Conservation (phyloP, 1,284 basidiomycete genomes). For the Ustilago crameri region DNA sequence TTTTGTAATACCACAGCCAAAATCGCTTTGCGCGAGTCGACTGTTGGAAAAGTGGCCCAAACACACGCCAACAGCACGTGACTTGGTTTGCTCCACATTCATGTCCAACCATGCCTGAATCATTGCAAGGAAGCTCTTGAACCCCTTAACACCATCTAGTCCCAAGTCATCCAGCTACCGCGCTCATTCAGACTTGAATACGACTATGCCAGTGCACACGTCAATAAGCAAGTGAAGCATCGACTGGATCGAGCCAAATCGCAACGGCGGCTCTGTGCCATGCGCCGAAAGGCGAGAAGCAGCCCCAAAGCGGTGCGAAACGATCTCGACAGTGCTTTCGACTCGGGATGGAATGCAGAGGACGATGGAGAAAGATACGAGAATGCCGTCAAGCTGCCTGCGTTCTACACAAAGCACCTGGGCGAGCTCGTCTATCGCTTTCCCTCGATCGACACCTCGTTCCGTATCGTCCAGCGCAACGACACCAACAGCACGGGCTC, state of each 20-base stretch:
- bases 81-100: slow-evolving; percentile 30
- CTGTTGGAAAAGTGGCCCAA: slow-evolving; percentile 4
- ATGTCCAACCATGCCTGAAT: too few relatives aligned
- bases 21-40: slow-evolving; percentile 8
- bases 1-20: too few relatives aligned
- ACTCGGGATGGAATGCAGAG: background rate
- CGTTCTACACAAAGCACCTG: slow-evolving; percentile 48
- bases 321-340: slow-evolving; percentile 6
- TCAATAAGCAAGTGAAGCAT: too few relatives aligned
- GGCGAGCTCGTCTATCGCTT: slow-evolving; percentile 37
- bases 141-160: slow-evolving; percentile 1
- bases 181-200: background rate
- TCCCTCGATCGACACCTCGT: slow-evolving; percentile 25
- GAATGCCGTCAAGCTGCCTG: slow-evolving; percentile 41
- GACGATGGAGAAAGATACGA: slow-evolving; percentile 1
- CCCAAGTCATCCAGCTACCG: background rate
- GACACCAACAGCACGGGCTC: slow-evolving; percentile 50
- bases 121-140: too few relatives aligned
- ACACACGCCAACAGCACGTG: slow-evolving; percentile 24
- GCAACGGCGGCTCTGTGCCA: too few relatives aligned
- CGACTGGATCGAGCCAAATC: too few relatives aligned
- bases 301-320: too few relatives aligned
- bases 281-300: too few relatives aligned
- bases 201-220: too few relatives aligned
- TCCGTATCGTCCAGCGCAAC: slow-evolving; percentile 32